These are phyloP conservation scores for Apophysomyces elegans DNA, from an alignment of 371 early-diverging fungal species.

Conservation along the genomic window DNA sequence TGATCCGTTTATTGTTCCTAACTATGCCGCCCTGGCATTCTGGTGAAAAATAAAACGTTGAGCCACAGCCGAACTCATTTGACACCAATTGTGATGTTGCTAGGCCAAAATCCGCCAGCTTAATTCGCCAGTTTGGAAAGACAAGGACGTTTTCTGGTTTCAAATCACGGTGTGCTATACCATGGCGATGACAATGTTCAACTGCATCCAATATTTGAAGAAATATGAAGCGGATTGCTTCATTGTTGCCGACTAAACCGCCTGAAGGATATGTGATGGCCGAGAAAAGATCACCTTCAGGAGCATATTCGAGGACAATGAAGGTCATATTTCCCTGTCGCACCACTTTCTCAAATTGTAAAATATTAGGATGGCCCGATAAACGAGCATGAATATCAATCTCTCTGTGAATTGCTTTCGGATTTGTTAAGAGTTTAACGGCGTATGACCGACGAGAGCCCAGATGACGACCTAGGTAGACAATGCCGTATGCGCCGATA, in stretches of 20 bases:
- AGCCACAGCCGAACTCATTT: constrained; percentile 79
- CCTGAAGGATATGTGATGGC: constrained; percentile 57
- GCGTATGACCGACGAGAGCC: constrained; percentile 5
- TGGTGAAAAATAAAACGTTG: constrained; percentile 94
- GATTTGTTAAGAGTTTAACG: constrained; percentile 8
- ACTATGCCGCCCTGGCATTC: constrained; percentile 76
- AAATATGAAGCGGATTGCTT: constrained; percentile 73
- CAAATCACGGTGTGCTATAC: constrained; percentile 88
- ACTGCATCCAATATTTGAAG: constrained; percentile 85
- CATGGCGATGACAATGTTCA: constrained; percentile 74
- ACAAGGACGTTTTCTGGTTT: constrained; percentile 94
- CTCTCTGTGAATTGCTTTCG: constrained; percentile 20
- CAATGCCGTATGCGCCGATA: constrained; percentile 18
- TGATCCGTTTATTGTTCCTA: constrained; percentile 39
- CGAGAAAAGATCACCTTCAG: constrained; percentile 80
- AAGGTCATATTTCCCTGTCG: constrained; percentile 72
- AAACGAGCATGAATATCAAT: constrained; percentile 64
- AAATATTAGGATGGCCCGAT: constrained; percentile 70
- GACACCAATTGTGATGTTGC: constrained; percentile 71
- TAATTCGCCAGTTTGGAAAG: constrained; percentile 46
- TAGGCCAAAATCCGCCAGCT: constrained; percentile 82
- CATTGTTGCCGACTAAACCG: constrained; percentile 58
- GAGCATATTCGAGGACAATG: constrained; percentile 79
- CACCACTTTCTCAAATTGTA: constrained; percentile 71
- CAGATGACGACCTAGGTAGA: constrained; percentile 13